Evolutionary conservation across 2,329 filamentous ascomycete species (phyloP).

Genomic region (Aspergillus felis): DNA sequence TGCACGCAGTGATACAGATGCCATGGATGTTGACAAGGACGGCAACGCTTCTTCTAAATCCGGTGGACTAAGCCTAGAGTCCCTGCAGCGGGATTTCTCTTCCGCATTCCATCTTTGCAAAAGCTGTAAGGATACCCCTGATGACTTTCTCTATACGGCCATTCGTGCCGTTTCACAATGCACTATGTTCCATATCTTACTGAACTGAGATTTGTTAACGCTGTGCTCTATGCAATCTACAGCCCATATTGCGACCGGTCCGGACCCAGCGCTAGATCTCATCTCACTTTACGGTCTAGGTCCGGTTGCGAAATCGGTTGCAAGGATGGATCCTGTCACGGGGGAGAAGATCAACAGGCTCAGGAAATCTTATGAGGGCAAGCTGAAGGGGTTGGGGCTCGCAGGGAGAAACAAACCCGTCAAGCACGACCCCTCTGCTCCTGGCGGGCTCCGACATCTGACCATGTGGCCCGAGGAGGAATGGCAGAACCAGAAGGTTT

Average conservation of each 20-base stretch:
- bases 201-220: slow-evolving; percentile 42
- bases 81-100: slow-evolving; percentile 44
- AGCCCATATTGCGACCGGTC: slow-evolving; percentile 49
- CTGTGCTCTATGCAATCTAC: slow-evolving; percentile 28
- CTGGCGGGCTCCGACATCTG: slow-evolving; percentile 39
- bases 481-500: slow-evolving; percentile 48
- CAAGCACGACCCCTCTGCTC: slow-evolving; percentile 39
- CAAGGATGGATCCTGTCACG: slow-evolving; percentile 56
- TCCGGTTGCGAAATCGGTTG: slow-evolving; percentile 55
- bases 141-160: slow-evolving; percentile 37
- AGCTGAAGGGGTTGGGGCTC: slow-evolving; percentile 45
- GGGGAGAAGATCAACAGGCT: slow-evolving; percentile 63
- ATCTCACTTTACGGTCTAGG: slow-evolving; percentile 57
- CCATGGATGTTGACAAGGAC: slow-evolving; percentile 40
- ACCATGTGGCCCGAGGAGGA: slow-evolving; percentile 49
- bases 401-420: slow-evolving; percentile 47
- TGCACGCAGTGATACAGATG: slow-evolving; percentile 22
- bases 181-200: slow-evolving; percentile 22
- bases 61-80: slow-evolving; percentile 35
- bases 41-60: slow-evolving; percentile 15
- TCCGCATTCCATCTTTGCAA: slow-evolving; percentile 48
- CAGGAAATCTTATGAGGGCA: slow-evolving; percentile 52
- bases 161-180: slow-evolving; percentile 25
- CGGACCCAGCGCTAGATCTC: slow-evolving; percentile 56
- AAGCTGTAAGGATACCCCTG: slow-evolving; percentile 47